phyloP scores from a whole-genome alignment of 305 asterid genomes.

The Rubia balearica region DNA sequence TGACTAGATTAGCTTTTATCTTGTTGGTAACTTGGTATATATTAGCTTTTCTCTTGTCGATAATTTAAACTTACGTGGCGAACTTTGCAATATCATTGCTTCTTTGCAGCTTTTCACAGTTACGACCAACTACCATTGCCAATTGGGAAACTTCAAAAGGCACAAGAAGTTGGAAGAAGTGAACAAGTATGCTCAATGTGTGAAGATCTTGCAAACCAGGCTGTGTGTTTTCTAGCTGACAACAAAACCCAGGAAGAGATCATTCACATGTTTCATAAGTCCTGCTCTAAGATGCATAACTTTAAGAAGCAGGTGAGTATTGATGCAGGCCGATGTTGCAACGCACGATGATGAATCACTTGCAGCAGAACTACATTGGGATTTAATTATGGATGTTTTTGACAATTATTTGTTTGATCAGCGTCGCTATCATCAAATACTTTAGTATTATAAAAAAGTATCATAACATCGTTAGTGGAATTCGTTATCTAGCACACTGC shows the following conservation, averaged over 20 bases:
- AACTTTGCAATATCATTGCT: slow-evolving; percentile 3
- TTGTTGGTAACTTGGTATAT: neutral
- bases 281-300: slow-evolving; percentile 62
- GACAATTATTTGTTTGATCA: too few relatives aligned
- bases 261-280: slow-evolving; percentile 52
- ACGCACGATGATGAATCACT: too few relatives aligned
- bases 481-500: too few relatives aligned
- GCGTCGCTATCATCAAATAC: too few relatives aligned
- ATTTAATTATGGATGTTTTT: too few relatives aligned
- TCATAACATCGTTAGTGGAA: too few relatives aligned
- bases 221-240: slow-evolving; percentile 53
- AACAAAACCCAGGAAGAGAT: slow-evolving; percentile 67
- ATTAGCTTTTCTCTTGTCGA: too few relatives aligned
- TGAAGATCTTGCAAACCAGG: slow-evolving; percentile 56
- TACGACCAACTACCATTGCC: slow-evolving; percentile 24
- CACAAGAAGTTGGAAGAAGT: slow-evolving; percentile 29
- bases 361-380: too few relatives aligned
- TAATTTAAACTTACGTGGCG: too few relatives aligned
- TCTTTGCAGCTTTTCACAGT: slow-evolving; percentile 37
- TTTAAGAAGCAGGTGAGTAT: slow-evolving; percentile 57
- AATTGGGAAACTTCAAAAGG: slow-evolving; percentile 30
- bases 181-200: slow-evolving; percentile 55
- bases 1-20: neutral
- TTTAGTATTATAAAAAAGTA: too few relatives aligned
- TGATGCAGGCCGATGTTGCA: too few relatives aligned